phyloP scores from a whole-genome alignment of 352 stramenopile genomes.

The Phytophthora brassicae region DNA sequence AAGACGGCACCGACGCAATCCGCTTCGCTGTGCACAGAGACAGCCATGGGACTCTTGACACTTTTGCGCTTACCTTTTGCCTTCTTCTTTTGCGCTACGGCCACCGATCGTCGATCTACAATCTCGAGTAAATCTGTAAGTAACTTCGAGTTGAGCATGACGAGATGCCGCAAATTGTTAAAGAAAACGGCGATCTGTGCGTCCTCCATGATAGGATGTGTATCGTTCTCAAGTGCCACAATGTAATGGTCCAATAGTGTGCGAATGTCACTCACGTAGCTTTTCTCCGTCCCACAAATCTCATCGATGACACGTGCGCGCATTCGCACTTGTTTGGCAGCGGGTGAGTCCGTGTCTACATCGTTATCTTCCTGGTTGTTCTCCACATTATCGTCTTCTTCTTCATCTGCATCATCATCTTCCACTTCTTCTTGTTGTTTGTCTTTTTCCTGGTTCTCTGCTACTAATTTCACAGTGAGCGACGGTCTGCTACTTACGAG shows the following conservation, averaged over 20 bases:
- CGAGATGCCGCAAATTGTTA: slow-evolving; percentile 77
- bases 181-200: slow-evolving; percentile 88
- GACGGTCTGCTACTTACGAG: slow-evolving; percentile 21
- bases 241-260: slow-evolving; percentile 83
- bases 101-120: slow-evolving; percentile 32
- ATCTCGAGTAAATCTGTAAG: slow-evolving; percentile 73
- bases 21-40: slow-evolving; percentile 32
- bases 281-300: slow-evolving; percentile 80
- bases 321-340: slow-evolving; percentile 22
- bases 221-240: slow-evolving; percentile 73
- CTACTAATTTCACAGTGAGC: slow-evolving; percentile 23
- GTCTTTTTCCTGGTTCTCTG: slow-evolving; percentile 29
- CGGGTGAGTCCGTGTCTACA: slow-evolving; percentile 21
- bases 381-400: slow-evolving; percentile 21
- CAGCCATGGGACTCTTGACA: slow-evolving; percentile 31
- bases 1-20: slow-evolving; percentile 75
- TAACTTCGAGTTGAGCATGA: slow-evolving; percentile 87
- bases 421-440: slow-evolving; percentile 11
- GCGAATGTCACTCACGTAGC: slow-evolving; percentile 75
- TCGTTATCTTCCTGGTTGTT: slow-evolving; percentile 27
- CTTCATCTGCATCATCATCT: slow-evolving; percentile 9
- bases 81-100: slow-evolving; percentile 8
- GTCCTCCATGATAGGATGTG: slow-evolving; percentile 81
- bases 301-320: slow-evolving; percentile 70
- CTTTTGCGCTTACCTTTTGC: slow-evolving; percentile 23